A percentile compares a stretch with the other conserved stretches of the same genome.
These are phyloP conservation scores for Clitoria ternatea DNA, from an alignment of 306 rosid genomes.

Conservation along the genomic window DNA sequence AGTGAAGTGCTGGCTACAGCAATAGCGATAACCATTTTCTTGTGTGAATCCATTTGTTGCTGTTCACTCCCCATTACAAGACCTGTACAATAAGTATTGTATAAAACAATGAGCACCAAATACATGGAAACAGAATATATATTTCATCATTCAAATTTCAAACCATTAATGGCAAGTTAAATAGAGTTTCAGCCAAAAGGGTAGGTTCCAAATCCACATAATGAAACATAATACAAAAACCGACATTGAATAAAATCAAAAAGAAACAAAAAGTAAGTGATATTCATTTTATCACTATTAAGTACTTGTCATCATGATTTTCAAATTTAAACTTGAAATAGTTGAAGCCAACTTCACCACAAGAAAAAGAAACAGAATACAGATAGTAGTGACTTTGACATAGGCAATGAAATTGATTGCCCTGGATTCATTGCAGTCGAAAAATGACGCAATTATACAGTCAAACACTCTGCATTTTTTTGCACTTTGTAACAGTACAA, in stretches of 20 bases:
- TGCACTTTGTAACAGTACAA: too few species aligned
- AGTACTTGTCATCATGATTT: conserved; percentile 28
- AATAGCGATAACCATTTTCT: conserved; percentile 51
- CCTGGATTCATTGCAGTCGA: too few species aligned
- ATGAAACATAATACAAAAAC: neutral
- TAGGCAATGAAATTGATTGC: neutral
- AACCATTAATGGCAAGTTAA: neutral
- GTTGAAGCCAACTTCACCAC: neutral
- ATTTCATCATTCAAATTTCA: neutral
- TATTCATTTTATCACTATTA: conserved; percentile 11
- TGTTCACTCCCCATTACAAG: conserved; percentile 34
- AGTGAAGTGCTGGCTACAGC: conserved; percentile 43
- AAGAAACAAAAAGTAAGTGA: neutral
- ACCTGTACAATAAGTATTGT: conserved; percentile 39
- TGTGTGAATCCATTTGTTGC: conserved; percentile 43
- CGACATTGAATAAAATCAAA: neutral
- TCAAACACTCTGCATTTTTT: too few species aligned
- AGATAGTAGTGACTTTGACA: conserved; percentile 4
- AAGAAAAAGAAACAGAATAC: conserved; percentile 20
- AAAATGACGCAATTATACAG: too few species aligned
- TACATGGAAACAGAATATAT: neutral
- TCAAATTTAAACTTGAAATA: conserved; percentile 42
- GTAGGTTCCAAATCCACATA: conserved; percentile 5
- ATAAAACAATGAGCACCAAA: neutral
- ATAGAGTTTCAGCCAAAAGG: conserved; percentile 22